phyloP scores from a whole-genome alignment of 208 protist genomes.

The Vickermania spadyakhi region DNA sequence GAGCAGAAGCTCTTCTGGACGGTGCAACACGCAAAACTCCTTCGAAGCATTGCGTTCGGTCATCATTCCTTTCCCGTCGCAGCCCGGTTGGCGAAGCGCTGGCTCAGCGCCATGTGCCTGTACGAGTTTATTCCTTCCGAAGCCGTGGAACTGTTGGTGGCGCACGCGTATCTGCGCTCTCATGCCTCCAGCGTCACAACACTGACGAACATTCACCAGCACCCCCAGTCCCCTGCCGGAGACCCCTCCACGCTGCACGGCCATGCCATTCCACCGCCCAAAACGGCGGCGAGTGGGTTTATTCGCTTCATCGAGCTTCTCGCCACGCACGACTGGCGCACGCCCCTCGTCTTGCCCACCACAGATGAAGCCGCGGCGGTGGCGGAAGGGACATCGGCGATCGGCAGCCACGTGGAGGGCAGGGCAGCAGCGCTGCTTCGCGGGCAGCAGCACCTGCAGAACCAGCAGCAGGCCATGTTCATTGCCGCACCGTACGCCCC shows the following conservation, averaged over 20 bases:
- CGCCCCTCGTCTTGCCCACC: constrained; percentile 64
- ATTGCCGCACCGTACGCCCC: constrained; percentile 76
- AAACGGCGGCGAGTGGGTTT: constrained; percentile 64
- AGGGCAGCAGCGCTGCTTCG: constrained; percentile 38
- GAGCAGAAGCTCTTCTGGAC: constrained; percentile 82
- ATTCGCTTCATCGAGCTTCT: constrained; percentile 70
- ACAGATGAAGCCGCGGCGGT: constrained; percentile 22
- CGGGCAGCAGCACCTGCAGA: constrained; percentile 22
- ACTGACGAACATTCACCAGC: not conserved
- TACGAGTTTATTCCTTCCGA: constrained; percentile 76
- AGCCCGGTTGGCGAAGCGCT: constrained; percentile 69
- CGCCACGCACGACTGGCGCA: constrained; percentile 65
- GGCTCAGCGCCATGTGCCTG: constrained; percentile 67
- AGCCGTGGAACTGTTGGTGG: constrained; percentile 77
- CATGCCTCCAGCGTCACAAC: not conserved
- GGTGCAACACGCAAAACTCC: constrained; percentile 76
- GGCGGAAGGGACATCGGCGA: constrained; percentile 12
- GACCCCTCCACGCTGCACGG: constrained; percentile 1
- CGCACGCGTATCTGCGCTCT: constrained; percentile 55
- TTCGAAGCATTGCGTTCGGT: constrained; percentile 60
- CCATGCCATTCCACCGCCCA: constrained; percentile 19
- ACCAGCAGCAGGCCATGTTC: constrained; percentile 58
- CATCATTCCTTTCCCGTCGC: constrained; percentile 68
- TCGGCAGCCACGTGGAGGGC: constrained; percentile 17
- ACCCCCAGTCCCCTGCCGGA: not conserved